Conservation (phyloP, 2,329 filamentous ascomycete genomes). For the Pleoardoris graminearum region DNA sequence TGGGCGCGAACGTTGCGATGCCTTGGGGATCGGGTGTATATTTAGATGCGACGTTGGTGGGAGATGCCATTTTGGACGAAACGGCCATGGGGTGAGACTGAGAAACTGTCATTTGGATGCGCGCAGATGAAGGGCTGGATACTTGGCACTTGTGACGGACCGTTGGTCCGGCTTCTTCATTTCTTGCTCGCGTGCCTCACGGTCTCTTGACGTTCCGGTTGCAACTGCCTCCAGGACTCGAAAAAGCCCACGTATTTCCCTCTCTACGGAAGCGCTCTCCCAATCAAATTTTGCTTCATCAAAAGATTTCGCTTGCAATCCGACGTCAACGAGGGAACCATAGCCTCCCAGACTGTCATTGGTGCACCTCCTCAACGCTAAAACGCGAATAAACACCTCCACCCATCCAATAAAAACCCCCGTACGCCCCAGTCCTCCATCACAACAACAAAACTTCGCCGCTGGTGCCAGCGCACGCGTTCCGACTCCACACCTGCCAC, state of each 20-base stretch:
- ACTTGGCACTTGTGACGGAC: neutral
- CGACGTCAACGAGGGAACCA: neutral
- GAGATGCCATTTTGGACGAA: conserved; percentile 3
- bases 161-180: neutral
- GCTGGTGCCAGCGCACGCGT: conserved; percentile 9
- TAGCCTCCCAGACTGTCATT: neutral
- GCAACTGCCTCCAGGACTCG: neutral
- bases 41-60: conserved; percentile 14
- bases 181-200: neutral
- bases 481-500: conserved; percentile 1
- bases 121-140: neutral
- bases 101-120: neutral
- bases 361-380: neutral
- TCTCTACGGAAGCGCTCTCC: neutral
- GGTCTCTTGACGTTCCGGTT: neutral
- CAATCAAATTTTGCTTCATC: neutral
- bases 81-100: neutral
- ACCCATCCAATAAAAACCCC: neutral
- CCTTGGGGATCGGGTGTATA: conserved; percentile 4
- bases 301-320: neutral
- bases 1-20: conserved; percentile 4
- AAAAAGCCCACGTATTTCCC: neutral
- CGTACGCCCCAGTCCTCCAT: neutral
- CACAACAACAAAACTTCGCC: neutral
- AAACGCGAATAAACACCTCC: neutral